These are phyloP conservation scores for Rhododendron kiyosumense DNA, from an alignment of 148 eudicot genomes.

Conservation along the genomic window DNA sequence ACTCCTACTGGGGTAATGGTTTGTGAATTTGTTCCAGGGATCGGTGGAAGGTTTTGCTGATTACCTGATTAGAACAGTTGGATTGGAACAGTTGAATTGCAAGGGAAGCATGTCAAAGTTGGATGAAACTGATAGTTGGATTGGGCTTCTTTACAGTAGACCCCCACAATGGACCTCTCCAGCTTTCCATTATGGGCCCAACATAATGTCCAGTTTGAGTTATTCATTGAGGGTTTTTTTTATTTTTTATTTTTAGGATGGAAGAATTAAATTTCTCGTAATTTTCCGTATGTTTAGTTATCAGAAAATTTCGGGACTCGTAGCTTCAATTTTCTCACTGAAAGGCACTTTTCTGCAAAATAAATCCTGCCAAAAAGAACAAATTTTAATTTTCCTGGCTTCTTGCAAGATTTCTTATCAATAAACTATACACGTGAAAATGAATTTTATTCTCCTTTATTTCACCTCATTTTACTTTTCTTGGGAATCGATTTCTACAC, in stretches of 20 bases:
- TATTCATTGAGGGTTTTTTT: not conserved
- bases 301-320: not conserved
- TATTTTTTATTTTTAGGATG: too few species aligned
- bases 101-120: not conserved
- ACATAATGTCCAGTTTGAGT: not conserved
- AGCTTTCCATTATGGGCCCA: not conserved
- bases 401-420: not conserved
- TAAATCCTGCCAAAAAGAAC: too few species aligned
- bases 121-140: not conserved
- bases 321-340: not conserved
- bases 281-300: not conserved
- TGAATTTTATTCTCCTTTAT: too few species aligned
- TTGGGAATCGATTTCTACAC: too few species aligned
- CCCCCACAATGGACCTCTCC: not conserved
- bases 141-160: not conserved
- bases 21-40: not conserved
- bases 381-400: too few species aligned
- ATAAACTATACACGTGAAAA: not conserved
- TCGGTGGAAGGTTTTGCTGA: not conserved
- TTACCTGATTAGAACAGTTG: not conserved
- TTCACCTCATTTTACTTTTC: too few species aligned
- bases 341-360: not conserved
- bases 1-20: not conserved
- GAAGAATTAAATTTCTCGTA: too few species aligned
- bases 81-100: not conserved